Base-by-base conservation (phyloP, 2,329 filamentous ascomycete genomes). In the Botryotinia narcissicola region DNA sequence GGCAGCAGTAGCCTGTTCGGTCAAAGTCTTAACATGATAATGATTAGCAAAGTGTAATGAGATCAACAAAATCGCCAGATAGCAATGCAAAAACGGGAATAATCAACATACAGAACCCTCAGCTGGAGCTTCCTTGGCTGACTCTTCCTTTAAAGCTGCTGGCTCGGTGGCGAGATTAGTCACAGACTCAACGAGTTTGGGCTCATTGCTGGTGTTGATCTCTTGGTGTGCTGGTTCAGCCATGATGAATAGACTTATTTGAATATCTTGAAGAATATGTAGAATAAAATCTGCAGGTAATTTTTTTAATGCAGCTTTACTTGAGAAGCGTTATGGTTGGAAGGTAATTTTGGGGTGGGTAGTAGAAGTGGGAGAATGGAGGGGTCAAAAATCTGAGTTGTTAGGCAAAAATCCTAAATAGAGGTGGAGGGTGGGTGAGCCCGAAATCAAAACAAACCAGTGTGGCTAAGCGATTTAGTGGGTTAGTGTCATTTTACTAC, bases 81-180 rank as follows among this genome's bases (percentile, higher is more conserved):
- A 70, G 62, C 29, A 16, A 37, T 10, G 29, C 10, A 32, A 42
- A 29, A 66, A 25, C 6, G 18, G 12, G 3, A 42, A 42, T 42
- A 4, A 73, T 35, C 25, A 70, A 71, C 60, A 60, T 62, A 78
- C 79, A 69, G 79, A 79, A 76, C 22, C 75, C 68, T 73, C 73
- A 46, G 70, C 73, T 59, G 75, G 70, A 69, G 77, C 73, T 42
- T 77, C 76, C 74, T 78, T 76, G 25, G 76, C 66, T 66, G 76
- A 54, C n/a, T 74, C 75, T 71, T 77, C 75, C 67, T 75, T 78
- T 59, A 73, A 71, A 57, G 67, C 67, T 42, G 67, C 59, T 70
- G 81, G 82, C 68, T 82, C 82, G 25, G 84, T 84, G 70, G 83
- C 82, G 79, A 83, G 82, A 74, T 82, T 81, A 29, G 83, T 85